These are phyloP conservation scores for Ophiostoma novo-ulmi DNA, from an alignment of 2,329 filamentous ascomycete species.

Conservation along the genomic window DNA sequence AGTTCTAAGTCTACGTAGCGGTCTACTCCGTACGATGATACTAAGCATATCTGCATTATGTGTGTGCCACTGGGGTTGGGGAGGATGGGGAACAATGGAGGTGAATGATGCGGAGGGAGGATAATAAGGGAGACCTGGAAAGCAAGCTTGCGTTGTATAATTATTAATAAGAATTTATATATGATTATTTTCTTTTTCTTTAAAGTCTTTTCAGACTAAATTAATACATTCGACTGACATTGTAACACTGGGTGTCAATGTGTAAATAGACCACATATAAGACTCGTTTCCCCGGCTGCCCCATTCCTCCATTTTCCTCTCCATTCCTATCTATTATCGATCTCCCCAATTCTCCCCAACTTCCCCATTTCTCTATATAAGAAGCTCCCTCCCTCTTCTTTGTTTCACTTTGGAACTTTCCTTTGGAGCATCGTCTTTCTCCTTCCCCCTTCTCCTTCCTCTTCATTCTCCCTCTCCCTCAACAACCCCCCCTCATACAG, in stretches of 20 bases:
- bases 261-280: constrained; percentile 7
- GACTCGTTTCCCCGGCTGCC: constrained; percentile 11
- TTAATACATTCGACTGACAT: background rate
- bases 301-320: constrained; percentile 5
- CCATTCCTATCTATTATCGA: background rate
- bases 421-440: constrained; percentile 1
- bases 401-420: background rate
- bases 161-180: background rate
- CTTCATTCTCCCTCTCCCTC: background rate
- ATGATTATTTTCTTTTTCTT: background rate
- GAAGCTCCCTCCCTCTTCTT: background rate
- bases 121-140: constrained; percentile 5
- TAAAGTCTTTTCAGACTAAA: background rate
- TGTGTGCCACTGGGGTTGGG: background rate
- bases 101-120: background rate
- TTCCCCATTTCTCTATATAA: constrained; percentile 6
- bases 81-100: background rate
- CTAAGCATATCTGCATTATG: background rate
- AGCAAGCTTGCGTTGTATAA: background rate
- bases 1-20: background rate
- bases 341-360: background rate
- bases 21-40: background rate
- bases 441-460: background rate
- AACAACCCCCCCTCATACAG: background rate
- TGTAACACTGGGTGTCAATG: background rate